Conservation (phyloP, 345 rosid genomes). For the Sonneratia caseolaris region DNA sequence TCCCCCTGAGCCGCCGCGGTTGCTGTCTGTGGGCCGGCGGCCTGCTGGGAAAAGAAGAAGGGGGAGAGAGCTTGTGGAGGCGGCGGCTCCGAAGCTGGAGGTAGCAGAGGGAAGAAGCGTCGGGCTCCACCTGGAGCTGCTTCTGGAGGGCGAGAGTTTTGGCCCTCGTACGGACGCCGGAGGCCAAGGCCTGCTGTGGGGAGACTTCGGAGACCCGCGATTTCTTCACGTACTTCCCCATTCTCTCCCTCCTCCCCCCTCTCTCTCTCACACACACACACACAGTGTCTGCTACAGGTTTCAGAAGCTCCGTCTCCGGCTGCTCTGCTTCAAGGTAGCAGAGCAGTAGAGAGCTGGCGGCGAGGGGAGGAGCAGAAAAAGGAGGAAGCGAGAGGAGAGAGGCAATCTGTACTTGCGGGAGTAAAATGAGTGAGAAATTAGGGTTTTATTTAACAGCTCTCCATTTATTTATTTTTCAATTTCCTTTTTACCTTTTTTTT, state of each 20-base stretch:
- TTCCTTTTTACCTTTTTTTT: neutral
- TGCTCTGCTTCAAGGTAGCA: neutral
- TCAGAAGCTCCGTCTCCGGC: neutral
- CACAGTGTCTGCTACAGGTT: neutral
- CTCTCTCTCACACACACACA: neutral
- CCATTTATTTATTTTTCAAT: neutral
- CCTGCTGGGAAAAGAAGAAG: neutral
- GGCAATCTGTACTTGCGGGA: neutral
- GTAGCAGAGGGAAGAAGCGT: constrained; percentile 34
- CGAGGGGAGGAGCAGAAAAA: neutral
- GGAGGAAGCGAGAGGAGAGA: neutral
- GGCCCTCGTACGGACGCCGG: constrained; percentile 47
- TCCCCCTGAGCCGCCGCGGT: neutral
- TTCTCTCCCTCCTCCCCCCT: constrained; percentile 3
- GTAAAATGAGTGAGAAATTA: neutral
- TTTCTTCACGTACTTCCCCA: constrained; percentile 68
- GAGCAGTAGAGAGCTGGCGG: neutral
- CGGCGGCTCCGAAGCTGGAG: constrained; percentile 72
- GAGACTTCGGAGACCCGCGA: constrained; percentile 32
- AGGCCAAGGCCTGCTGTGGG: constrained; percentile 13
- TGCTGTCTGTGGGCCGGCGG: neutral
- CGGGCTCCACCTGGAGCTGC: constrained; percentile 22
- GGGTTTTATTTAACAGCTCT: neutral
- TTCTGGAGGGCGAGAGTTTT: constrained; percentile 48
- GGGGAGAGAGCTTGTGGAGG: constrained; percentile 33